Evolutionary conservation across 202 grass and related monocot genomes (phyloP), one percentile per base, ranked within the genome.

Genomic region (Setaria viridis): DNA sequence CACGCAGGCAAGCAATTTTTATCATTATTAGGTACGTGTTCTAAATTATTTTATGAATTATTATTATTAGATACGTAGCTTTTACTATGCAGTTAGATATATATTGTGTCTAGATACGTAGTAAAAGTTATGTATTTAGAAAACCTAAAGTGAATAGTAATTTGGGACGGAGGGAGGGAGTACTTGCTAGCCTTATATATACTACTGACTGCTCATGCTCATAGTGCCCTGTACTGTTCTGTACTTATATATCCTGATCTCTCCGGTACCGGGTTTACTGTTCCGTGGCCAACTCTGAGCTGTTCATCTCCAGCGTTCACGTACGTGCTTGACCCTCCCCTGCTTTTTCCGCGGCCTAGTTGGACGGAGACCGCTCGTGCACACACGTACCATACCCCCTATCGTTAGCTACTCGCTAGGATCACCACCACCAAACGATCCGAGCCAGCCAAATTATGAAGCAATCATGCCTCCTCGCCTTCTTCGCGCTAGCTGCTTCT

Each of bases 401-500:
- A 7, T 11, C 58, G 3, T 59, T 29, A 60, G 57, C 55, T 57
- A 57, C 53, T 7, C 6, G 51, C 19, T n/a, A 57, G 19, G 19
- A 11, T 25, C 7, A 9, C 2, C 9, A 48, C 4, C n/a, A 58
- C 7, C 55, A 60, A 2, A 29, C 58, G 25, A 62, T 62, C 21
- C 9, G 10, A 62, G 58, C 46, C 37, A 66, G 70, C 45, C 47
- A 83, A 83, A 74, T 84, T 55, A 67, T 76, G 59, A 30, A 32
- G 20, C 34, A 84, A 76, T 76, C 59, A 62, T 62, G 21, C 21
- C n/a, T 54, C 11, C 35, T 3, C 35, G 35, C 7, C 54, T n/a
- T 13, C 7, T 55, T 25, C 7, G 3, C 35, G 35, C 35, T 37
- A 37, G 13, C 46, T 20, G 56, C 2, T 74, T 53, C 41, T 57